These are phyloP conservation scores for Quercus variabilis DNA, from an alignment of 306 rosid genomes.

Conservation along the genomic window DNA sequence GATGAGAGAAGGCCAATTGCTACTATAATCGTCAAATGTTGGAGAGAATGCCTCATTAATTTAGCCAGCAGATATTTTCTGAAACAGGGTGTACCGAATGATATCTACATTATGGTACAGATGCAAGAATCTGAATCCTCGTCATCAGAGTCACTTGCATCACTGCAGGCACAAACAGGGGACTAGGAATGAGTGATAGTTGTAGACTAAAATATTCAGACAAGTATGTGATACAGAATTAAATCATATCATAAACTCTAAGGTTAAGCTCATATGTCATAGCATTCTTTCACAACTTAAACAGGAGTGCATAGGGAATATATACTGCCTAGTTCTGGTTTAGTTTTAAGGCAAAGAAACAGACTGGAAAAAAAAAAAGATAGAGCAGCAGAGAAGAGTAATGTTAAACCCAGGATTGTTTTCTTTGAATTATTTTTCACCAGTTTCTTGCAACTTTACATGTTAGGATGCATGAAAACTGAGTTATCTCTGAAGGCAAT, in stretches of 20 bases:
- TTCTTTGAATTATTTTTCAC: background rate
- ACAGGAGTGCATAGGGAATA: background rate
- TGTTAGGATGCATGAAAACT: background rate
- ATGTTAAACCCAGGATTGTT: background rate
- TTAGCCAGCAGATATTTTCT: constrained; percentile 40
- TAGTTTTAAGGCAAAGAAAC: constrained; percentile 40
- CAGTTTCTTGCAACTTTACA: background rate
- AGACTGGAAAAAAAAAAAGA: background rate
- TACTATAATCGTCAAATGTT: constrained; percentile 22
- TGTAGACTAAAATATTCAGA: background rate
- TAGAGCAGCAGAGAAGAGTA: background rate
- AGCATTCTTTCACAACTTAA: constrained; percentile 4
- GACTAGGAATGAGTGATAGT: constrained; percentile 15
- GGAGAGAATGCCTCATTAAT: constrained; percentile 29
- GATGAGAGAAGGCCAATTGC: constrained; percentile 20
- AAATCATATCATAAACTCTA: background rate
- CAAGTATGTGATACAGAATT: background rate
- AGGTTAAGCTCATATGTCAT: background rate
- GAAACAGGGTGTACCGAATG: constrained; percentile 24
- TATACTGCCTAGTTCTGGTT: background rate
- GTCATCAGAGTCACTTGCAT: constrained; percentile 71
- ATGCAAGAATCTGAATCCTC: constrained; percentile 76
- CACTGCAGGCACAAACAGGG: constrained; percentile 58
- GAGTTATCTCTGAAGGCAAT: background rate
- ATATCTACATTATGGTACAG: constrained; percentile 69